Conservation (phyloP, 1,139 yeast genomes). For the Pichia kudriavzevii region DNA sequence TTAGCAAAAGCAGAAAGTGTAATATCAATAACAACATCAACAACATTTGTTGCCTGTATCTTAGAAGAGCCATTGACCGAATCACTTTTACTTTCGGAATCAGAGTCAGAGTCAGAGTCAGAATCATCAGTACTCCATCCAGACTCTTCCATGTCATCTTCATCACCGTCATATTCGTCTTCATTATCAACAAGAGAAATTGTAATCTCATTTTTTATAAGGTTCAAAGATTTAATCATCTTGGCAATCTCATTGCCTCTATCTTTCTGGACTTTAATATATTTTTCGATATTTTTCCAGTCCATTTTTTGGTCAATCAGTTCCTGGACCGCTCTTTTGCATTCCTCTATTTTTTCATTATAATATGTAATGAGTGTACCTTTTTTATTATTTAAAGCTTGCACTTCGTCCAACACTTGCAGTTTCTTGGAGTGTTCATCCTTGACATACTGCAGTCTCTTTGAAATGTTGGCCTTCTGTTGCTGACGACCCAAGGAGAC, state of each 20-base stretch:
- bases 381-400: conserved; percentile 53
- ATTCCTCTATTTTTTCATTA: conserved; percentile 66
- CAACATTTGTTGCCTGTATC: conserved; percentile 21
- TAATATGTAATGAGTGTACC: conserved; percentile 70
- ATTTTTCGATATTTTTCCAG: conserved; percentile 82
- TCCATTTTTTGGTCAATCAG: conserved; percentile 83
- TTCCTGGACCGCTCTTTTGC: conserved; percentile 58
- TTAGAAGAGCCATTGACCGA: conserved; percentile 6
- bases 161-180: conserved; percentile 24
- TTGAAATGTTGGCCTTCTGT: conserved; percentile 68
- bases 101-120: conserved; percentile 32
- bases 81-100: conserved; percentile 26
- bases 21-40: conserved; percentile 62
- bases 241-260: conserved; percentile 61
- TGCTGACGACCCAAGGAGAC: conserved; percentile 65
- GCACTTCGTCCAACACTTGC: conserved; percentile 57
- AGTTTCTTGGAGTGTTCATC: conserved; percentile 69
- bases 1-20: conserved; percentile 78
- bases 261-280: conserved; percentile 61
- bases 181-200: conserved; percentile 48
- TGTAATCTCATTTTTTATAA: conserved; percentile 61
- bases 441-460: conserved; percentile 66
- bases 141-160: conserved; percentile 23
- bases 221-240: conserved; percentile 61
- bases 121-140: conserved; percentile 28